Conservation (phyloP, 2,329 filamentous ascomycete genomes). For the Gnomoniopsis smithogilvyi region DNA sequence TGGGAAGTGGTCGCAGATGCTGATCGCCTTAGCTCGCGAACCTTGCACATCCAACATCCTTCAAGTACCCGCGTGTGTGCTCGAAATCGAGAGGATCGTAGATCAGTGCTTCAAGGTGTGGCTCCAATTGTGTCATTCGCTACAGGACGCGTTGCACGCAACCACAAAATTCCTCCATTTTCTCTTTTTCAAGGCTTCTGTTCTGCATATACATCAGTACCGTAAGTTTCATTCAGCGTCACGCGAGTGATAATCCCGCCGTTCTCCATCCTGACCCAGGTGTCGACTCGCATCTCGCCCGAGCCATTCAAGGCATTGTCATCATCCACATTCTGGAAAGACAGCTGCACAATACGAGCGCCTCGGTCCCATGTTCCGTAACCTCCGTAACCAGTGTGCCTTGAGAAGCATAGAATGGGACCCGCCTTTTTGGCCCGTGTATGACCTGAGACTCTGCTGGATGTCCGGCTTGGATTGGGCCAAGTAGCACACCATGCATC, state of each 20-base stretch:
- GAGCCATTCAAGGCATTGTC: background rate
- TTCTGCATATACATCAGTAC: conserved; percentile 8
- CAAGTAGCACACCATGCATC: conserved; percentile 41
- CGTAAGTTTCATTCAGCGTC: conserved; percentile 19
- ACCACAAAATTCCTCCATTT: no score
- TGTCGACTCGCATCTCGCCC: conserved; percentile 8
- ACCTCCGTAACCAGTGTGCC: conserved; percentile 18
- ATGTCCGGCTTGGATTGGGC: conserved; percentile 15
- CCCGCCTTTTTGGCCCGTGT: conserved; percentile 27
- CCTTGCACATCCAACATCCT: no score
- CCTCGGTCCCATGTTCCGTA: conserved; percentile 18
- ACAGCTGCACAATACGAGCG: conserved; percentile 18
- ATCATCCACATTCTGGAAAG: conserved; percentile 9
- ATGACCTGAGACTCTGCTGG: conserved; percentile 19
- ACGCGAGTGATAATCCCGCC: conserved; percentile 10
- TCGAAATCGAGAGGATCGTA: no score
- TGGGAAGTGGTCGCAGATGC: no score
- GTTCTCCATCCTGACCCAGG: conserved; percentile 19
- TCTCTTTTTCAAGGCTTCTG: background rate
- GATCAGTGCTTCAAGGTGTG: no score
- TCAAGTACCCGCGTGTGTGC: no score
- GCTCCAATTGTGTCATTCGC: no score
- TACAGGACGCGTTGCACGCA: no score
- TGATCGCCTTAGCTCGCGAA: no score
- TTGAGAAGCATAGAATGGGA: conserved; percentile 42